phyloP scores from a whole-genome alignment of 768 basidiomycete genomes.

The Hericium coralloides region DNA sequence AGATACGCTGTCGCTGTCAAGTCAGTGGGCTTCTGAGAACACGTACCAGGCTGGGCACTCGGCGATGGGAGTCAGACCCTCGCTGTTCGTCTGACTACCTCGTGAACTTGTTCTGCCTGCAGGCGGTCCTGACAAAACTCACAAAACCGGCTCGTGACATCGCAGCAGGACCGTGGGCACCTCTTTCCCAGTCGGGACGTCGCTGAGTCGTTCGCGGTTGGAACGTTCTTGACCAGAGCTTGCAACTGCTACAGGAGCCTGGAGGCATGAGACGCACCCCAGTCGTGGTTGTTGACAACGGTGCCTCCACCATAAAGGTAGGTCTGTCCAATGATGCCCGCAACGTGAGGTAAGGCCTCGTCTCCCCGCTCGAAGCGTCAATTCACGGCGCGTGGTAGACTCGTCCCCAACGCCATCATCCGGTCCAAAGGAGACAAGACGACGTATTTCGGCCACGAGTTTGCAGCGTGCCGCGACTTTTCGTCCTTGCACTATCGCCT shows the following conservation, averaged over 20 bases:
- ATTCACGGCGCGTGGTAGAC: slow-evolving; percentile 29
- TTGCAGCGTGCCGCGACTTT: slow-evolving; percentile 68
- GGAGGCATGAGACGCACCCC: slow-evolving; percentile 14
- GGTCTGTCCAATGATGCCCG: slow-evolving; percentile 34
- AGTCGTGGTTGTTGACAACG: slow-evolving; percentile 79
- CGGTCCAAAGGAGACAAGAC: slow-evolving; percentile 77
- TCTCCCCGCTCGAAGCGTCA: not conserved
- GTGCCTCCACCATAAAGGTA: slow-evolving; percentile 74
- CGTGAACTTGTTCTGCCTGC: too few species aligned
- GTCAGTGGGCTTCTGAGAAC: too few species aligned
- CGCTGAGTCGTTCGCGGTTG: too few species aligned
- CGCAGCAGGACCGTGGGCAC: too few species aligned
- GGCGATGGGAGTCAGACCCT: too few species aligned
- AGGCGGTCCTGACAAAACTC: too few species aligned
- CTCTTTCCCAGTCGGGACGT: too few species aligned
- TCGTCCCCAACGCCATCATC: slow-evolving; percentile 74
- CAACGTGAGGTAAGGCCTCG: slow-evolving; percentile 22
- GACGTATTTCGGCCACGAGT: slow-evolving; percentile 82
- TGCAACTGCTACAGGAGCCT: not conserved
- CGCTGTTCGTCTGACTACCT: too few species aligned
- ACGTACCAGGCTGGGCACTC: too few species aligned
- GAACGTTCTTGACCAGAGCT: not conserved
- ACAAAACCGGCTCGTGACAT: too few species aligned
- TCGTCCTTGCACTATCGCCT: slow-evolving; percentile 75
- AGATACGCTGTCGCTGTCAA: too few species aligned